Base-by-base conservation (phyloP, 2,329 filamentous ascomycete genomes). In the Clonostachys byssicola region DNA sequence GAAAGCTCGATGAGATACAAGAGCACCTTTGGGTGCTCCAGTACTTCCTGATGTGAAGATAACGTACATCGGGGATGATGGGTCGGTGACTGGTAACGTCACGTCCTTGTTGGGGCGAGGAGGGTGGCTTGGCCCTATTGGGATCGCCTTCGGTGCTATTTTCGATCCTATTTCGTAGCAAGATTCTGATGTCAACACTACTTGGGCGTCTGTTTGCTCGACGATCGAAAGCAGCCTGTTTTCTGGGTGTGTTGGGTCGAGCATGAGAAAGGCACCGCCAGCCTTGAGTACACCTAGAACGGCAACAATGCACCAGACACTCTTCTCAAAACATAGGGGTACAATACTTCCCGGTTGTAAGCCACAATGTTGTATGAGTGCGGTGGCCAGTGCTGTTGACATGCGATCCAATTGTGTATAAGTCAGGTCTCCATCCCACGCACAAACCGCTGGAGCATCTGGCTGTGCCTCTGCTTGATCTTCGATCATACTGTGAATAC, bases 271-370 rank as follows among this genome's bases (percentile, higher is more conserved):
- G 12, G 56, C 56, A 14, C 47, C 62, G 10, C 64, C 65, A 39
- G 65, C 59, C 45, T 64, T 66, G 41, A 68, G 48, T 1, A 67
- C 57, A 9, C 51, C 62, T 9, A 69, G 46, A 47, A 66, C 60
- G 1, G 60, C 59, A 5, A 67, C 55, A 14, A 58, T 45, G 1
- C 55, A 56, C 61, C 61, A 70, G 38, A 52, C 55, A 6, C 63
- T 66, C 52, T 68, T 70, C 23, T 67, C 62, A 42, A 68, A 67
- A 42, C 57, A 62, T 12, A 69, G 49, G 1, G 63, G 63, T 7
- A 67, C 57, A 10, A 59, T 42, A 6, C 45, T 46, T 9, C 44
- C 49, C 6, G 41, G 12, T 2, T 42, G 44, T 8, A 48, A 43
- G 13, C 47, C 52, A 5, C 20, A 39, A 39, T 43, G 20, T 23